Percentiles rank a stretch among this genome's conserved stretches.
Conservation (phyloP, 2,329 filamentous ascomycete species). For the Beauveria medogensis region DNA sequence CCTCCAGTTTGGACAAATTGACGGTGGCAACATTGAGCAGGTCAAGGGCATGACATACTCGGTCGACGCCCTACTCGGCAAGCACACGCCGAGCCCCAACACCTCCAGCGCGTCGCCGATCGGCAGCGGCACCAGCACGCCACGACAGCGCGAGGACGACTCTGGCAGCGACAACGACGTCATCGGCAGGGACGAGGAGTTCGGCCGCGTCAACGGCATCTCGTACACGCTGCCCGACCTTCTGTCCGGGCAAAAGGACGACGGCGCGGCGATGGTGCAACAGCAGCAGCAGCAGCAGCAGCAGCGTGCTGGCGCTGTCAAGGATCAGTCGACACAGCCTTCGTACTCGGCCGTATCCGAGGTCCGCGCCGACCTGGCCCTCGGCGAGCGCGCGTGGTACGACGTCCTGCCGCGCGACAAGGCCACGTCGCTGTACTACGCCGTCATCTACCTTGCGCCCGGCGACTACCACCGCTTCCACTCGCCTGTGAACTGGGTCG, state of each 20-base stretch:
- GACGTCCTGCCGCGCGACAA: conserved; percentile 53
- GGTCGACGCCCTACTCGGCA: conserved; percentile 82
- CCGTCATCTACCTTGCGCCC: conserved; percentile 89
- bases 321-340: conserved; percentile 62
- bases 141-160: conserved; percentile 21
- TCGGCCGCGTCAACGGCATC: conserved; percentile 89
- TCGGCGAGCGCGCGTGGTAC: conserved; percentile 64
- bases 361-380: conserved; percentile 75
- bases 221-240: conserved; percentile 86
- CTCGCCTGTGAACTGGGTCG: conserved; percentile 90
- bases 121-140: conserved; percentile 17
- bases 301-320: conserved; percentile 25
- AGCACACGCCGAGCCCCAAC: conserved; percentile 48
- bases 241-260: conserved; percentile 59
- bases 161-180: conserved; percentile 54
- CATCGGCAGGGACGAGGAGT: conserved; percentile 79
- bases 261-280: conserved; percentile 30
- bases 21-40: conserved; percentile 92
- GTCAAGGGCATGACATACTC: conserved; percentile 99
- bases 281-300: neutral
- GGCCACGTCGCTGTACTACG: conserved; percentile 77
- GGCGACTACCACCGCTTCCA: conserved; percentile 99
- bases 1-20: conserved; percentile 85
- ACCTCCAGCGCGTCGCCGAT: conserved; percentile 31
- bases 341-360: conserved; percentile 69